These are phyloP conservation scores for Kodamaea nitidulidarum DNA, from an alignment of 805 yeast genomes.

Conservation along the genomic window DNA sequence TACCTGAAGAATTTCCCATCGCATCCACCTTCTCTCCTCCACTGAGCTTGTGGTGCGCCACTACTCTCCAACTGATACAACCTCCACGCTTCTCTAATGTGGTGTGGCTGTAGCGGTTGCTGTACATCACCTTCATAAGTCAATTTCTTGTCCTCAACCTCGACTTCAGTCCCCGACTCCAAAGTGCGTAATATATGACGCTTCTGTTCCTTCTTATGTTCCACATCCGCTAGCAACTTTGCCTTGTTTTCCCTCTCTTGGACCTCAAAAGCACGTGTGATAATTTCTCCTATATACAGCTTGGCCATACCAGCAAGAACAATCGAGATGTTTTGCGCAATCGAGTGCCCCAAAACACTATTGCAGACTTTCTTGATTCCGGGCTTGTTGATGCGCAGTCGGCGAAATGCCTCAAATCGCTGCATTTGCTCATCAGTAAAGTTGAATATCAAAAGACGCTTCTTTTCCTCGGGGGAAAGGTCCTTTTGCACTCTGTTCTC, in stretches of 20 bases:
- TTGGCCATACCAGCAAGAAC: slow-evolving; percentile 84
- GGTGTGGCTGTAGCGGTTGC: slow-evolving; percentile 75
- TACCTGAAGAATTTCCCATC: slow-evolving; percentile 68
- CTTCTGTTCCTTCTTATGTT: slow-evolving; percentile 37
- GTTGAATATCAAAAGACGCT: slow-evolving; percentile 61
- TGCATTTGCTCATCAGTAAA: slow-evolving; percentile 81
- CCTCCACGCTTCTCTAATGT: slow-evolving; percentile 86
- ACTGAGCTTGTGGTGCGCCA: slow-evolving; percentile 56
- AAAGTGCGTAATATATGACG: slow-evolving; percentile 32
- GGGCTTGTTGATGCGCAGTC: slow-evolving; percentile 59
- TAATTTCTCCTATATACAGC: slow-evolving; percentile 84
- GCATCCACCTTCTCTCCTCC: slow-evolving; percentile 68
- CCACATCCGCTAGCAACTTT: slow-evolving; percentile 32
- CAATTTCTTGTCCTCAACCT: slow-evolving; percentile 24
- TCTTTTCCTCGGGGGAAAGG: slow-evolving; percentile 49
- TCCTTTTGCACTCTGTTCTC: slow-evolving; percentile 27
- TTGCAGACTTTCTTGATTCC: slow-evolving; percentile 80
- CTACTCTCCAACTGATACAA: slow-evolving; percentile 64
- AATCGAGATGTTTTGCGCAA: slow-evolving; percentile 75
- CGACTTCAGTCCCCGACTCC: slow-evolving; percentile 35
- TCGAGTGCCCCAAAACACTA: slow-evolving; percentile 72
- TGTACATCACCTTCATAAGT: slow-evolving; percentile 38
- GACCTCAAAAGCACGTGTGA: slow-evolving; percentile 73
- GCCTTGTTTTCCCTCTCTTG: slow-evolving; percentile 54
- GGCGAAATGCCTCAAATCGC: slow-evolving; percentile 79